These are phyloP conservation scores for Cryptosporidium felis DNA, from an alignment of 169 alveolate species.

Conservation along the genomic window DNA sequence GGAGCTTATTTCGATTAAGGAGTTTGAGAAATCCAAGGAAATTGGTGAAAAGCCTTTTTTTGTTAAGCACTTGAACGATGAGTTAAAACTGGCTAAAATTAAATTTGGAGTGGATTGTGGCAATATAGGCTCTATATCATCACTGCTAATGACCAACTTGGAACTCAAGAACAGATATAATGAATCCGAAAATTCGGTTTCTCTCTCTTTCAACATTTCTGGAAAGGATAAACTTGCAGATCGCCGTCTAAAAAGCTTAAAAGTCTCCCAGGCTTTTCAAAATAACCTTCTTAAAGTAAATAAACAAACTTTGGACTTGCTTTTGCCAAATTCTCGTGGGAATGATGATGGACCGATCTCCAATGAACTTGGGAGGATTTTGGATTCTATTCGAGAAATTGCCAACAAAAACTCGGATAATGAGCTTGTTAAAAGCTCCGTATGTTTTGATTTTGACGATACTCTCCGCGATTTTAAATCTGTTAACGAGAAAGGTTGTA, in stretches of 20 bases:
- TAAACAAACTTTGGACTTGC: background rate
- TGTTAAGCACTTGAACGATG: slow-evolving; percentile 23
- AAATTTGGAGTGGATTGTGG: slow-evolving; percentile 8
- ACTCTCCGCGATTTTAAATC: too few species aligned
- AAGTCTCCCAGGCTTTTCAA: background rate
- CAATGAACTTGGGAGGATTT: too few species aligned
- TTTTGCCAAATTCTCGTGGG: background rate
- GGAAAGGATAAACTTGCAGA: background rate
- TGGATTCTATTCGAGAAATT: slow-evolving; percentile 13
- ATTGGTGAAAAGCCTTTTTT: slow-evolving; percentile 7
- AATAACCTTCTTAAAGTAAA: background rate
- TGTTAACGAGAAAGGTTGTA: too few species aligned
- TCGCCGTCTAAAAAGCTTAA: background rate
- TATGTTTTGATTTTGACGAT: too few species aligned
- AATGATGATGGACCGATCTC: too few species aligned
- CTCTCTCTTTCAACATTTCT: slow-evolving; percentile 12
- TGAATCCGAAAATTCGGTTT: background rate
- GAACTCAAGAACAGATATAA: background rate
- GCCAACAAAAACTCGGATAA: background rate
- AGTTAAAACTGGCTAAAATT: background rate
- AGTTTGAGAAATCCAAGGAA: slow-evolving; percentile 34
- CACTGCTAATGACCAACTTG: slow-evolving; percentile 48
- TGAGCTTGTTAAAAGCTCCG: background rate
- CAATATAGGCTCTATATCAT: slow-evolving; percentile 42
- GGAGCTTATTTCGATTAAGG: slow-evolving; percentile 8